Conservation (phyloP, 1,284 basidiomycete genomes). For the Coniferiporia weirii region DNA sequence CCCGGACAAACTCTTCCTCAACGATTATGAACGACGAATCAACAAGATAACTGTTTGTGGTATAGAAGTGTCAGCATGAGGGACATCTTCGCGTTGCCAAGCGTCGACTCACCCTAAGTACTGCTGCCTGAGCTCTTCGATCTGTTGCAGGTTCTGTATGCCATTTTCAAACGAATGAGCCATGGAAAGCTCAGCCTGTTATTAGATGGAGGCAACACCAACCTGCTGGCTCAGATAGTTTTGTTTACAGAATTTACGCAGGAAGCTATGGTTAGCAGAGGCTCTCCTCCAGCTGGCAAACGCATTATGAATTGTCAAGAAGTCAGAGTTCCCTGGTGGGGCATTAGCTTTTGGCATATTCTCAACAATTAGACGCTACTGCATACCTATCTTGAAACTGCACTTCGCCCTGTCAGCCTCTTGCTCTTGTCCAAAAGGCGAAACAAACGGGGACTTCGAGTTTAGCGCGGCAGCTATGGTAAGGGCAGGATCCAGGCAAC, state of each 20-base stretch:
- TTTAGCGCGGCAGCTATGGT: constrained; percentile 94
- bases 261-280: constrained; percentile 57
- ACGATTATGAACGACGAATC: constrained; percentile 85
- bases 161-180: not conserved
- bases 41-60: constrained; percentile 61
- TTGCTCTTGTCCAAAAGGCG: constrained; percentile 83
- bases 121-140: constrained; percentile 95
- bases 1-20: constrained; percentile 59
- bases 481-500: constrained; percentile 90
- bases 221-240: constrained; percentile 88
- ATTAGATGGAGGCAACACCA: constrained; percentile 16
- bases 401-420: constrained; percentile 85
- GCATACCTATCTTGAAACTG: constrained; percentile 68
- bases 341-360: not conserved
- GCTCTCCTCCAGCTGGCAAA: constrained; percentile 86
- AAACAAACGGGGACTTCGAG: constrained; percentile 89
- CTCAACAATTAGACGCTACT: constrained; percentile 24
- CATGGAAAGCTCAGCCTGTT: not conserved
- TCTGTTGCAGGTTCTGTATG: constrained; percentile 83
- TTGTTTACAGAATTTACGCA: constrained; percentile 74
- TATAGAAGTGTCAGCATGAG: not conserved
- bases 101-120: constrained; percentile 61
- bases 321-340: constrained; percentile 85
- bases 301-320: constrained; percentile 89
- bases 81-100: constrained; percentile 1